These are phyloP conservation scores for Fusarium sulawesiense DNA, from an alignment of 2,329 filamentous ascomycete genomes.

Conservation along the genomic window DNA sequence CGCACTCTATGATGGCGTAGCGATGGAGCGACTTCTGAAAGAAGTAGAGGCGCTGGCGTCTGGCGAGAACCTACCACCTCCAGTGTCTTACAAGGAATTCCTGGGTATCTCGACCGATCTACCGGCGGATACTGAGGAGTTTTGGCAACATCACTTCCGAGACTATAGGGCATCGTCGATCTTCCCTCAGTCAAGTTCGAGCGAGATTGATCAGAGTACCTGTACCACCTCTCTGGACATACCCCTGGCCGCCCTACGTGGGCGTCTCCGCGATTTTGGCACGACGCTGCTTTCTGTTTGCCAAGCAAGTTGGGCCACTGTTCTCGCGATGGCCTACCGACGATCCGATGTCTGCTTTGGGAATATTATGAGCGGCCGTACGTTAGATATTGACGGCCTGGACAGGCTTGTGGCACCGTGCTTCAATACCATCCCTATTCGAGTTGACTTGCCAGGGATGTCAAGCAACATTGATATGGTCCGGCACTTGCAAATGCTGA, in stretches of 20 bases:
- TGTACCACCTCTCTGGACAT: slow-evolving; percentile 48
- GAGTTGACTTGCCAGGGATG: slow-evolving; percentile 63
- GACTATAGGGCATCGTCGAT: slow-evolving; percentile 56
- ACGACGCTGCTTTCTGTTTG: slow-evolving; percentile 73
- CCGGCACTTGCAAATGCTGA: slow-evolving; percentile 69
- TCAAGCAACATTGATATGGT: slow-evolving; percentile 68
- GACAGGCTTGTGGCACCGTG: slow-evolving; percentile 85
- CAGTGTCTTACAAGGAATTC: slow-evolving; percentile 72
- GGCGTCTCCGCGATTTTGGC: slow-evolving; percentile 62
- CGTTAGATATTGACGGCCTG: slow-evolving; percentile 71
- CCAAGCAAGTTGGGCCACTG: slow-evolving; percentile 78
- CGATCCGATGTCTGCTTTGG: slow-evolving; percentile 83
- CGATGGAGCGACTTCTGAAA: slow-evolving; percentile 74
- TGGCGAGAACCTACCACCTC: slow-evolving; percentile 57
- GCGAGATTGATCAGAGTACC: slow-evolving; percentile 46
- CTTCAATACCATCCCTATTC: slow-evolving; percentile 87
- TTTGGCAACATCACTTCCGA: slow-evolving; percentile 72
- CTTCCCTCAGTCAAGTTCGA: slow-evolving; percentile 40
- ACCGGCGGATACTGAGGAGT: slow-evolving; percentile 64
- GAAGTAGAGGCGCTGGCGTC: slow-evolving; percentile 74
- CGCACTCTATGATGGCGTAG: slow-evolving; percentile 86
- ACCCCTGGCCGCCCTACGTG: slow-evolving; percentile 60
- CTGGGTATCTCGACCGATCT: slow-evolving; percentile 67
- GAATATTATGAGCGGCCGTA: slow-evolving; percentile 84
- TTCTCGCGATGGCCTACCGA: slow-evolving; percentile 68